Evolutionary conservation across 106 monocot genomes (phyloP).

Genomic region (Allium fistulosum): DNA sequence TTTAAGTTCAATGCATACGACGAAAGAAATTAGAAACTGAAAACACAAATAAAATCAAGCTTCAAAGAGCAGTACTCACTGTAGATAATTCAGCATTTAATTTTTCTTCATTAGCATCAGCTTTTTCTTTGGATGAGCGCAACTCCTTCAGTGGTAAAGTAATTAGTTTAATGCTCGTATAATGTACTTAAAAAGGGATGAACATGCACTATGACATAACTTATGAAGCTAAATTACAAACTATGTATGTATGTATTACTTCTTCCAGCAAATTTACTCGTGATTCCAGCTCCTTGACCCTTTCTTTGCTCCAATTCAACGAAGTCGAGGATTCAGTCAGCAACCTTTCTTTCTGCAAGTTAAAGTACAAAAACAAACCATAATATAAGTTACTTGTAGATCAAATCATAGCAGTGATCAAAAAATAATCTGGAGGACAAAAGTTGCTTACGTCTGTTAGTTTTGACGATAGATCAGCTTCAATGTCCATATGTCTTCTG

Average conservation of each 20-base stretch:
- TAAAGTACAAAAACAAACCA: neutral
- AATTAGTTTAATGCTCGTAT: slow-evolving; percentile 6
- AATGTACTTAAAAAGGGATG: neutral
- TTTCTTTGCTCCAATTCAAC: slow-evolving; percentile 64
- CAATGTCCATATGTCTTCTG: slow-evolving; percentile 60
- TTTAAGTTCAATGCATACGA: no score
- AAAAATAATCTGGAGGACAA: neutral
- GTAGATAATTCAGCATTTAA: slow-evolving; percentile 67
- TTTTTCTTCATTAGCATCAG: slow-evolving; percentile 52
- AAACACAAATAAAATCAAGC: no score
- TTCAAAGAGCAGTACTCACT: slow-evolving; percentile 28
- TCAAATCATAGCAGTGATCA: no score
- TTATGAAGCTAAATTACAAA: neutral
- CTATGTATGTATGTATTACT: slow-evolving; percentile 17
- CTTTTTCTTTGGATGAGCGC: slow-evolving; percentile 51
- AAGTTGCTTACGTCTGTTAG: slow-evolving; percentile 54
- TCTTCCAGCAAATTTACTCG: slow-evolving; percentile 60
- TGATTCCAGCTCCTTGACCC: slow-evolving; percentile 39
- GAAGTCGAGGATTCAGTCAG: slow-evolving; percentile 46
- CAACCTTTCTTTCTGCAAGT: slow-evolving; percentile 67
- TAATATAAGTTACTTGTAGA: no score
- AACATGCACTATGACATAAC: no score
- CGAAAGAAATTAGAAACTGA: no score
- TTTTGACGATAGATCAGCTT: slow-evolving; percentile 56
- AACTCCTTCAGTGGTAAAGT: slow-evolving; percentile 37